A percentile compares a stretch with the other conserved stretches of the same genome.
Evolutionary conservation across 192 early-diverging fungal species (phyloP).

Genomic region (Linnemannia elongata): DNA sequence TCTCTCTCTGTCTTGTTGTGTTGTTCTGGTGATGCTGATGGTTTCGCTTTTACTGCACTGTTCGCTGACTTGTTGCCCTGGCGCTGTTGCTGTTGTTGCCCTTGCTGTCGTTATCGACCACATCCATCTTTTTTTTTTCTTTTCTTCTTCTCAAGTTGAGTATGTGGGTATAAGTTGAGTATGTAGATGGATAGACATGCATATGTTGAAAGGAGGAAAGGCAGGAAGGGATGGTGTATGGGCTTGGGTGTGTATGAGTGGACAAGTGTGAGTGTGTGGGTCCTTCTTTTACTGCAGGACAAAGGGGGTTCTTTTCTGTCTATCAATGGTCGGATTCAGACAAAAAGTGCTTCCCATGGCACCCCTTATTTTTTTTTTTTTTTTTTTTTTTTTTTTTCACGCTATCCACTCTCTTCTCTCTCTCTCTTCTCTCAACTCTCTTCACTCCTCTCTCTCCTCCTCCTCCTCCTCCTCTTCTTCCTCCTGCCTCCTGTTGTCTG

Average conservation of each 20-base stretch:
- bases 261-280: not conserved
- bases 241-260: not conserved
- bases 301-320: not conserved
- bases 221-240: too few species aligned
- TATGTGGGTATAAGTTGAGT: not conserved
- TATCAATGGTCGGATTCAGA: not conserved
- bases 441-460: not conserved
- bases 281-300: not conserved
- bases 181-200: slow-evolving; percentile 6
- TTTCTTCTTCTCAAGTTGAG: not conserved
- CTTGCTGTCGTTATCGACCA: not conserved
- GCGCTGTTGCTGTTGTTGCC: not conserved
- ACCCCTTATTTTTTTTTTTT: slow-evolving; percentile 1
- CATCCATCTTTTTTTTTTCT: not conserved
- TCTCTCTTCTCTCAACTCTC: not conserved
- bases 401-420: not conserved
- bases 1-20: not conserved
- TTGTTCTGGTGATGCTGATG: not conserved
- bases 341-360: not conserved
- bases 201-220: not conserved
- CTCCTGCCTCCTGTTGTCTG: not conserved
- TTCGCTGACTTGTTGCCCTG: not conserved
- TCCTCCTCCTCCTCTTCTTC: not conserved
- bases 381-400: too few species aligned
- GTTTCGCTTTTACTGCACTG: not conserved